These are phyloP conservation scores for Cymbidium sinense DNA, from an alignment of 106 monocot species.

Conservation along the genomic window DNA sequence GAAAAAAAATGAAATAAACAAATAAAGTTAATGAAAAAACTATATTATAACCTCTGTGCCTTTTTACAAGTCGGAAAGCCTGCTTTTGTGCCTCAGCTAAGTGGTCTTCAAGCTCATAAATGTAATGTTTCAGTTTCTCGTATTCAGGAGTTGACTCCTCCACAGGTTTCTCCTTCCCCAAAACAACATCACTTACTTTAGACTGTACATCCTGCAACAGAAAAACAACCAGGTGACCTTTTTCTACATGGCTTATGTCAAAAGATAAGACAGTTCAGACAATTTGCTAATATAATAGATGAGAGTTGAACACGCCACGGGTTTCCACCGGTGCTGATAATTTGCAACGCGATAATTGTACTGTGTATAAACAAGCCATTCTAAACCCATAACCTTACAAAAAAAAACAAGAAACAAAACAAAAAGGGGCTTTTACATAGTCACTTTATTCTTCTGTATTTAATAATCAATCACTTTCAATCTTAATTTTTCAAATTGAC, in stretches of 20 bases:
- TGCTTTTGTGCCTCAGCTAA: conserved; percentile 92
- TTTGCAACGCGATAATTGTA: neutral
- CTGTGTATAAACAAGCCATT: neutral
- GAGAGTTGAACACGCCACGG: neutral
- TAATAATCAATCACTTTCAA: no score
- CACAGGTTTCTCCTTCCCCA: conserved; percentile 96
- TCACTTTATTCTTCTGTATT: no score
- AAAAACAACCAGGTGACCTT: conserved; percentile 4
- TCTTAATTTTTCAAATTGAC: no score
- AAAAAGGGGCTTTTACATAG: no score
- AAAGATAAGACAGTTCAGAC: neutral
- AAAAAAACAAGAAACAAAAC: no score
- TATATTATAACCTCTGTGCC: conserved; percentile 63
- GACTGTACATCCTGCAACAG: conserved; percentile 83
- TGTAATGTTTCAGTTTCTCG: conserved; percentile 88
- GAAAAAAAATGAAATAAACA: neutral
- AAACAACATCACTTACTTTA: conserved; percentile 95
- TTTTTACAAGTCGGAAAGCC: conserved; percentile 92
- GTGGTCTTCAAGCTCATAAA: conserved; percentile 89
- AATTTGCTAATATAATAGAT: neutral
- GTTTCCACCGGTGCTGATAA: neutral
- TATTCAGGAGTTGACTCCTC: conserved; percentile 93
- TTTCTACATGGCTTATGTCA: neutral
- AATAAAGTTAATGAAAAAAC: neutral
- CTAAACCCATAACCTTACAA: no score